phyloP scores from a whole-genome alignment of 163 green algal species.

The Chlorella variabilis region DNA sequence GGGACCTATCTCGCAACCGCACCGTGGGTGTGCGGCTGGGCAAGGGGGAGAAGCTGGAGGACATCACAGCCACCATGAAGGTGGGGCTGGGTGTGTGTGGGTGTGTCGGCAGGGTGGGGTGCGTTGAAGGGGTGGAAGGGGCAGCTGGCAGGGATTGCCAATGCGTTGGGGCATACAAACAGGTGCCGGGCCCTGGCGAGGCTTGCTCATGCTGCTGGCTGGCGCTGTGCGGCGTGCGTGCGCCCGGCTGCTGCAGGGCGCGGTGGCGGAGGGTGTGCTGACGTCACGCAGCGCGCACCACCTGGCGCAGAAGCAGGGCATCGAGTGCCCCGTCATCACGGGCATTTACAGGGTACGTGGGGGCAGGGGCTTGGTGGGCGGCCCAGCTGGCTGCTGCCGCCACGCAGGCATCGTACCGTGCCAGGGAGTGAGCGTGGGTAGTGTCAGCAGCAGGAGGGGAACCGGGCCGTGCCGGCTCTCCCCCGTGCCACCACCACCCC shows the following conservation, averaged over 20 bases:
- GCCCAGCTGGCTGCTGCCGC: too few species aligned
- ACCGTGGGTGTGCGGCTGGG: slow-evolving; percentile 81
- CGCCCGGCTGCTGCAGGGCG: not conserved
- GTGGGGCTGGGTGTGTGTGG: not conserved
- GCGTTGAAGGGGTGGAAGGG: too few species aligned
- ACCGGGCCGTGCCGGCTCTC: too few species aligned
- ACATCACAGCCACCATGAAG: slow-evolving; percentile 77
- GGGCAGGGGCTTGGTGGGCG: too few species aligned
- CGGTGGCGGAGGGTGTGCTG: slow-evolving; percentile 89
- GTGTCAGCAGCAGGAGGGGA: too few species aligned
- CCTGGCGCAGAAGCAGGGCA: slow-evolving; percentile 67
- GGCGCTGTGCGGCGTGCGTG: not conserved
- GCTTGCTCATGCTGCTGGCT: too few species aligned
- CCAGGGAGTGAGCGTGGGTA: too few species aligned
- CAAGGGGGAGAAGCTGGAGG: slow-evolving; percentile 76
- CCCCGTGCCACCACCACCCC: too few species aligned
- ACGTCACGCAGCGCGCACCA: slow-evolving; percentile 71
- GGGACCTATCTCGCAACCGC: slow-evolving; percentile 82
- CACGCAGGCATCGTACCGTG: too few species aligned
- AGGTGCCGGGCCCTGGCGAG: too few species aligned
- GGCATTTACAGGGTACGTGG: slow-evolving; percentile 74
- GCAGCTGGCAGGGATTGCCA: too few species aligned
- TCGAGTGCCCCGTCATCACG: slow-evolving; percentile 83
- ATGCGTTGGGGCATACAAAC: too few species aligned
- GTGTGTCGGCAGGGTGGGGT: not conserved